Conservation (phyloP, 2,329 filamentous ascomycete genomes). For the Rutstroemia sp. region DNA sequence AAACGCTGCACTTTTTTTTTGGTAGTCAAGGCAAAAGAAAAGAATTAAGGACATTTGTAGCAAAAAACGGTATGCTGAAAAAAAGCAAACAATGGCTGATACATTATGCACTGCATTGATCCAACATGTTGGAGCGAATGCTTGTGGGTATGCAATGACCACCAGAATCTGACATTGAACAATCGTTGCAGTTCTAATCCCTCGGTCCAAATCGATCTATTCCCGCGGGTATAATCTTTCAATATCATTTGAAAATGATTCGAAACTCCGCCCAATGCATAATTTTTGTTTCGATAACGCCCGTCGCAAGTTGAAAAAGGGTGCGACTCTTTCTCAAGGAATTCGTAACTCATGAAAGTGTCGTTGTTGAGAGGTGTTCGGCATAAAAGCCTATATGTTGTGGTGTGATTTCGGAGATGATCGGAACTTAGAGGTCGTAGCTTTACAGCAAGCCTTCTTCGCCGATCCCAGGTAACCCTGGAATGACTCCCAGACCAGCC, state of each 20-base stretch:
- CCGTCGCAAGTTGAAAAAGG: not conserved
- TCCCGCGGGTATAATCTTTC: constrained; percentile 27
- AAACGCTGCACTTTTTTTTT: not conserved
- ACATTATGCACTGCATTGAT: no score
- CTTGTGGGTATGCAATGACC: not conserved
- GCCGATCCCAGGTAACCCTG: constrained; percentile 47
- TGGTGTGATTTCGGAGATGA: not conserved
- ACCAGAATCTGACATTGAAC: not conserved
- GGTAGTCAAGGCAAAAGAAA: no score
- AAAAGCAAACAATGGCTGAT: no score
- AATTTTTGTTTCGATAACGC: constrained; percentile 13
- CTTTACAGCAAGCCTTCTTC: constrained; percentile 39
- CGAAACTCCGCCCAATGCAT: constrained; percentile 27
- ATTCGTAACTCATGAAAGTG: constrained; percentile 3
- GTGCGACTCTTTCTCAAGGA: not conserved
- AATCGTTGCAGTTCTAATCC: not conserved
- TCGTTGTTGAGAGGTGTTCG: constrained; percentile 2
- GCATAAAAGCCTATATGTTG: constrained; percentile 7
- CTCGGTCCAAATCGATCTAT: constrained; percentile 20
- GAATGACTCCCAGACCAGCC: constrained; percentile 22
- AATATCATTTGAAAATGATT: constrained; percentile 14
- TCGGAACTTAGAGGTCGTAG: not conserved
- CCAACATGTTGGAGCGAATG: not conserved
- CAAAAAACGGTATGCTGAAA: no score
- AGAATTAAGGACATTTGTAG: no score